Evolutionary conservation across 768 basidiomycete genomes (phyloP).

Genomic region (Tricholoma bakamatsutake): DNA sequence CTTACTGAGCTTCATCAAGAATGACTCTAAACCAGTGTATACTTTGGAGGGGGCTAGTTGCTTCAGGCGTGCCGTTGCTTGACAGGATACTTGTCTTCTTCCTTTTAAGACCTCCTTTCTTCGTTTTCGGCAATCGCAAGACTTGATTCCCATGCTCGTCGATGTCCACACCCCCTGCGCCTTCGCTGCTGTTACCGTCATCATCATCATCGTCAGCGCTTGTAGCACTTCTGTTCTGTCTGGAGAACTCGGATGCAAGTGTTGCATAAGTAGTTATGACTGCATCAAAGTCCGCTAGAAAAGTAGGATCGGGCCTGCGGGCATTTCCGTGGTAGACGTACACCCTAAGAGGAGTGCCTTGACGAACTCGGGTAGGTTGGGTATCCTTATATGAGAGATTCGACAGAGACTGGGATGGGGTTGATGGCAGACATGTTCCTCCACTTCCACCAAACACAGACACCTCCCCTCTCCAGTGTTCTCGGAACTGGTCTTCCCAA

Average conservation of each 20-base stretch:
- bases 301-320: slow-evolving; percentile 78
- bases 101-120: slow-evolving; percentile 63
- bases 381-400: slow-evolving; percentile 25
- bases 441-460: slow-evolving; percentile 76
- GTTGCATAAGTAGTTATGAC: slow-evolving; percentile 98
- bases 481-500: slow-evolving; percentile 98
- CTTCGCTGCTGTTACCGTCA: slow-evolving; percentile 59
- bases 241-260: slow-evolving; percentile 90
- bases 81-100: slow-evolving; percentile 40
- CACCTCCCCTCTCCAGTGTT: slow-evolving; percentile 93
- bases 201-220: slow-evolving; percentile 72
- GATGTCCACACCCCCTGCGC: slow-evolving; percentile 53
- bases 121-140: slow-evolving; percentile 53
- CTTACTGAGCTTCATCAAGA: slow-evolving; percentile 92
- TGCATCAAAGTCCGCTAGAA: slow-evolving; percentile 90
- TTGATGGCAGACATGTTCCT: slow-evolving; percentile 30
- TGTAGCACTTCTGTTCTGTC: slow-evolving; percentile 68
- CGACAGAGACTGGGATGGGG: slow-evolving; percentile 30
- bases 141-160: slow-evolving; percentile 66
- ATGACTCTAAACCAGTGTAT: slow-evolving; percentile 97
- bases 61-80: slow-evolving; percentile 33
- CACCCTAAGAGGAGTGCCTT: slow-evolving; percentile 61
- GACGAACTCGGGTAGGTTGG: slow-evolving; percentile 32
- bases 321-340: slow-evolving; percentile 96
- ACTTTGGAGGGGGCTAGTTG: slow-evolving; percentile 81